Evolutionary conservation across 2,329 filamentous ascomycete genomes (phyloP).

Genomic region (Raffaelea arxii): DNA sequence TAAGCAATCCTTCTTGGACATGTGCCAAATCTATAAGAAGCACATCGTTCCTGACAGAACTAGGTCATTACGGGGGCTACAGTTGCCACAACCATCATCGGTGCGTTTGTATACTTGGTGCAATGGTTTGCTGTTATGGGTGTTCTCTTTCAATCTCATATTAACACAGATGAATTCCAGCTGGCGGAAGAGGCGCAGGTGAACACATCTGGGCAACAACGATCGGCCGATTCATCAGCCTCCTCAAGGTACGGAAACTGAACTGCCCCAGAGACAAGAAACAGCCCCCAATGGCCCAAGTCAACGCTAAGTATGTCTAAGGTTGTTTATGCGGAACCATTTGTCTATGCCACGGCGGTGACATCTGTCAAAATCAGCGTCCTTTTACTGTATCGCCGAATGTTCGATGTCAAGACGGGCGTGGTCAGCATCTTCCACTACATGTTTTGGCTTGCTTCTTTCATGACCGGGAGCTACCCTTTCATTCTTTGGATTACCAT

Average conservation of each 20-base stretch:
- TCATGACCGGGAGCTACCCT: neutral
- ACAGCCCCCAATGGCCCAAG: too few species aligned
- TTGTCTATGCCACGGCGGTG: conserved; percentile 1
- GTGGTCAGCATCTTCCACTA: neutral
- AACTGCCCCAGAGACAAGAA: too few species aligned
- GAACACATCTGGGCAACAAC: conserved; percentile 1
- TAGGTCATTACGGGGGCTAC: neutral
- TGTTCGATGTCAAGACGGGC: neutral
- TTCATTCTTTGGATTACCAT: conserved; percentile 3
- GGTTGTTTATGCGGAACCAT: conserved; percentile 2
- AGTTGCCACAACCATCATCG: neutral
- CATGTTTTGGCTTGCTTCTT: neutral
- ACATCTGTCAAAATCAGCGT: conserved; percentile 1
- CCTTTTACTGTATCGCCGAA: conserved; percentile 3
- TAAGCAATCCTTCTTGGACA: neutral
- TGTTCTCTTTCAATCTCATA: too few species aligned
- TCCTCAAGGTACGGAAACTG: neutral
- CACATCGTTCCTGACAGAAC: neutral
- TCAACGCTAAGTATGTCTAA: neutral
- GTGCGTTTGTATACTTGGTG: too few species aligned
- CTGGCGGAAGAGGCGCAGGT: conserved; percentile 1
- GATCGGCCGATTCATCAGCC: neutral
- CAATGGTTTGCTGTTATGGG: too few species aligned
- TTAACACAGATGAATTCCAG: neutral
- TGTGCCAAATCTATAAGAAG: neutral